Evolutionary conservation across 371 early-diverging fungal genomes (phyloP).

Genomic region (Paraphysoderma sedebokerense): DNA sequence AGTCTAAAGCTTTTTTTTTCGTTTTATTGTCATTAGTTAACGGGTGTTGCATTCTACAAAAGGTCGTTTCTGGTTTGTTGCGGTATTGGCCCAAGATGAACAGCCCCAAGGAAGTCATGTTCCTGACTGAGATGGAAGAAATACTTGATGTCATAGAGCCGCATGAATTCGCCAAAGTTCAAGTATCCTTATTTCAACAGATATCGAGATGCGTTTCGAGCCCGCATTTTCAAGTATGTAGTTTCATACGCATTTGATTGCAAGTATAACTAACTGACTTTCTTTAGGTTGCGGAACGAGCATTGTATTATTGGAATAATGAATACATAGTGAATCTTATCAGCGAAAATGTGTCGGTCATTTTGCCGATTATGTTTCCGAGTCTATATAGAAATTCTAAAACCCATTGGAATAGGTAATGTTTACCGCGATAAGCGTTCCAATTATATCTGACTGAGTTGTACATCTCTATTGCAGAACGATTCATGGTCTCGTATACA

Average conservation of each 20-base stretch:
- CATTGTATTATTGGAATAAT: conserved; percentile 92
- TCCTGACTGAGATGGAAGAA: conserved; percentile 87
- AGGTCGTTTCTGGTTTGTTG: conserved; percentile 69
- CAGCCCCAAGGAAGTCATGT: conserved; percentile 96
- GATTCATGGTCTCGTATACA: conserved; percentile 84
- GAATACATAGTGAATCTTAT: conserved; percentile 85
- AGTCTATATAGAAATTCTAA: conserved; percentile 79
- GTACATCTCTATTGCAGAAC: conserved; percentile 29
- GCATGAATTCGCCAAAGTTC: conserved; percentile 64
- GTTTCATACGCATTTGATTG: not conserved
- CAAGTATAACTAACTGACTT: not conserved
- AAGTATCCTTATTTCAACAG: conserved; percentile 75
- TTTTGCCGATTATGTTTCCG: conserved; percentile 85
- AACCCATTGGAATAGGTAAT: conserved; percentile 86
- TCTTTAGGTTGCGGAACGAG: conserved; percentile 77
- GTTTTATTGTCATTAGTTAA: no score
- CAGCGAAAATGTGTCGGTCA: conserved; percentile 65
- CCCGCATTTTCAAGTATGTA: conserved; percentile 79
- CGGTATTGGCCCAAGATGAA: conserved; percentile 96
- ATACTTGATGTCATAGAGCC: conserved; percentile 86
- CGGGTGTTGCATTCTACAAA: not conserved
- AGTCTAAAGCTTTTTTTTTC: no score
- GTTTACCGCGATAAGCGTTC: not conserved
- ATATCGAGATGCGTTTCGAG: conserved; percentile 79
- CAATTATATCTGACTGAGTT: not conserved